Evolutionary conservation across 2,329 filamentous ascomycete genomes (phyloP).

Genomic region (Gliomastix tumulicola): DNA sequence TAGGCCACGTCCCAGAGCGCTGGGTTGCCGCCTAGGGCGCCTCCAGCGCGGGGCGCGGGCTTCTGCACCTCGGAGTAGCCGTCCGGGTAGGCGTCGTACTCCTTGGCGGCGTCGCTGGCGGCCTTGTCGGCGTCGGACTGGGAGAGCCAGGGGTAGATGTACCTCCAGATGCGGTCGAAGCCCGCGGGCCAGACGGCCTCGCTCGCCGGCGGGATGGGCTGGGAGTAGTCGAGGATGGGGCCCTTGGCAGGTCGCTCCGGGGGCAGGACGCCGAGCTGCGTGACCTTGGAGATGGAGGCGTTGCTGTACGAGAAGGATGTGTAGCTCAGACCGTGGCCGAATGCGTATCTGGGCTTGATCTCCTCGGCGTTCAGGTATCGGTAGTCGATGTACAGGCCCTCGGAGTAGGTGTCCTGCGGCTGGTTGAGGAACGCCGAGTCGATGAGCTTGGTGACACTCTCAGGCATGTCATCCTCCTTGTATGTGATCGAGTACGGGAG

Average conservation of each 20-base stretch:
- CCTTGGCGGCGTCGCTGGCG: constrained; percentile 21
- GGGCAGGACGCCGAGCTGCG: constrained; percentile 30
- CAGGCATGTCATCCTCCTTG: constrained; percentile 63
- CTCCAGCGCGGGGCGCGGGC: constrained; percentile 51
- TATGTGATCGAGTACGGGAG: constrained; percentile 84
- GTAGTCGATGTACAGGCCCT: constrained; percentile 86
- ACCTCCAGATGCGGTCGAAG: constrained; percentile 55
- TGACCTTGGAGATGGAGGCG: constrained; percentile 37
- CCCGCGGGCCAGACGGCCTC: constrained; percentile 51
- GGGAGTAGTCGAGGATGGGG: constrained; percentile 38
- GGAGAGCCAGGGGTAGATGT: constrained; percentile 62
- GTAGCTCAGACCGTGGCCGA: constrained; percentile 81
- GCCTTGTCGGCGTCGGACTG: constrained; percentile 29
- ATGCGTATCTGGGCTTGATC: constrained; percentile 73
- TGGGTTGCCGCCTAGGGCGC: constrained; percentile 63
- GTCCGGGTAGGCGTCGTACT: constrained; percentile 53
- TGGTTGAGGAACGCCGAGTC: constrained; percentile 48
- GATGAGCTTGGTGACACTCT: constrained; percentile 31
- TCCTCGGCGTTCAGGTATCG: constrained; percentile 74
- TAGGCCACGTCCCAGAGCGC: constrained; percentile 49
- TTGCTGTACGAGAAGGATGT: constrained; percentile 60
- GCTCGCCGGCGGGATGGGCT: constrained; percentile 41
- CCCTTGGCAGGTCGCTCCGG: constrained; percentile 23
- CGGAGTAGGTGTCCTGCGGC: constrained; percentile 76
- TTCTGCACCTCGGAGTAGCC: constrained; percentile 52